Conservation (phyloP, 2,329 filamentous ascomycete species). For the Fusarium setosum region DNA sequence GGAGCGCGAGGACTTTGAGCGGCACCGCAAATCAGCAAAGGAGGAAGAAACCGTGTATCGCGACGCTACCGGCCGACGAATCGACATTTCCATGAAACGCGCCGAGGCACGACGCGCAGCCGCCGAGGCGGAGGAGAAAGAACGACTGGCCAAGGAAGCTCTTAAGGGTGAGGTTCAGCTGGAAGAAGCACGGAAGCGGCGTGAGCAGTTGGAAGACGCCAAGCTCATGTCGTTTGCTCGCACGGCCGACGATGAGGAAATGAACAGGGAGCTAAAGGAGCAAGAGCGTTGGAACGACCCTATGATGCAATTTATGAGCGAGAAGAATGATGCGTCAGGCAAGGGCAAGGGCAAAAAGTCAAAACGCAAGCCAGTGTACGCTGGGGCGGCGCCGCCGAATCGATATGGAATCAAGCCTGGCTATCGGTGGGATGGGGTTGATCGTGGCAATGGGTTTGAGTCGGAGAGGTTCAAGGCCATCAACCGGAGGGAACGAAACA, state of each 20-base stretch:
- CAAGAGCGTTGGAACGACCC: conserved; percentile 92
- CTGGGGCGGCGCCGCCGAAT: conserved; percentile 86
- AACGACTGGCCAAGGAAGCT: conserved; percentile 73
- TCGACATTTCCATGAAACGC: conserved; percentile 91
- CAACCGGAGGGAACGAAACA: conserved; percentile 80
- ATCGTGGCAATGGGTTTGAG: conserved; percentile 93
- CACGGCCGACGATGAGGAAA: conserved; percentile 82
- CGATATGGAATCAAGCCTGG: conserved; percentile 93
- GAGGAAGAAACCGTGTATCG: conserved; percentile 91
- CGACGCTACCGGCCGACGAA: conserved; percentile 92
- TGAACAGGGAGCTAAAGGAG: conserved; percentile 86
- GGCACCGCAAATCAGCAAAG: conserved; percentile 54
- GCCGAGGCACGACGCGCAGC: conserved; percentile 80
- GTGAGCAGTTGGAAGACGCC: conserved; percentile 80
- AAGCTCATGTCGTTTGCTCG: conserved; percentile 84
- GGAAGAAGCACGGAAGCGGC: conserved; percentile 71
- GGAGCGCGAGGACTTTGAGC: conserved; percentile 66
- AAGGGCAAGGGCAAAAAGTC: conserved; percentile 46
- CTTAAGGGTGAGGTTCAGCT: conserved; percentile 89
- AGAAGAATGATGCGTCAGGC: conserved; percentile 51
- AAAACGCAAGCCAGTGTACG: conserved; percentile 74
- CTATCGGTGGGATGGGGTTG: conserved; percentile 96
- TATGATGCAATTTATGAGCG: conserved; percentile 80
- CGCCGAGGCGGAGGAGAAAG: conserved; percentile 77
- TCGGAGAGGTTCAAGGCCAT: conserved; percentile 90